Evolutionary conservation across 495 filamentous ascomycete genomes (phyloP).

Genomic region (Amniculicola lignicola): DNA sequence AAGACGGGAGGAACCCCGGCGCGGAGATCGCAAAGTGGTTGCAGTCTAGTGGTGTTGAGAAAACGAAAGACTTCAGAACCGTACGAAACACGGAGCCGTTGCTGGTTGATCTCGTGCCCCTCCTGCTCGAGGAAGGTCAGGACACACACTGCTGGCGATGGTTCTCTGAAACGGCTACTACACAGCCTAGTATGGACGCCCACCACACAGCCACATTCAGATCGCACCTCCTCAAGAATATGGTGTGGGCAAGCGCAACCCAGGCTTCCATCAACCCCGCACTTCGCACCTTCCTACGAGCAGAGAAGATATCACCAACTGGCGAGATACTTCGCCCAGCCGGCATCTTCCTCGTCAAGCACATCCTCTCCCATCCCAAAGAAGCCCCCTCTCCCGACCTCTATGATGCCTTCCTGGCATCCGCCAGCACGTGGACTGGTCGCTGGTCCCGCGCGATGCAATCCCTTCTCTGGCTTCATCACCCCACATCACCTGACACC

Average conservation of each 20-base stretch:
- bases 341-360: constrained; percentile 3
- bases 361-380: constrained; percentile 9
- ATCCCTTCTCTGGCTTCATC: constrained; percentile 13
- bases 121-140: constrained; percentile 12
- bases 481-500: constrained; percentile 19
- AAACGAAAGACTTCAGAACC: constrained; percentile 6
- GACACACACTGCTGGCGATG: constrained; percentile 21
- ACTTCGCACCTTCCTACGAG: constrained; percentile 12
- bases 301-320: not conserved
- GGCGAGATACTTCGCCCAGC: constrained; percentile 1
- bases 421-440: not conserved
- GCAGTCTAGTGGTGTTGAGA: constrained; percentile 19
- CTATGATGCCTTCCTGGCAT: constrained; percentile 18
- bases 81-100: not conserved
- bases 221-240: not conserved
- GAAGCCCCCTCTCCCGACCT: not conserved
- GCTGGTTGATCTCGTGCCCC: not conserved
- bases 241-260: not conserved
- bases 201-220: constrained; percentile 1
- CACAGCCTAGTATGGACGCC: constrained; percentile 6
- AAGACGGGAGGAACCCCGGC: constrained; percentile 1
- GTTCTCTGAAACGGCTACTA: not conserved
- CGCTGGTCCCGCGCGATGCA: not conserved
- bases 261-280: not conserved
- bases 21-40: constrained; percentile 23